These are phyloP conservation scores for Cladophialophora chaetospira DNA, from an alignment of 2,329 filamentous ascomycete species.

Conservation along the genomic window DNA sequence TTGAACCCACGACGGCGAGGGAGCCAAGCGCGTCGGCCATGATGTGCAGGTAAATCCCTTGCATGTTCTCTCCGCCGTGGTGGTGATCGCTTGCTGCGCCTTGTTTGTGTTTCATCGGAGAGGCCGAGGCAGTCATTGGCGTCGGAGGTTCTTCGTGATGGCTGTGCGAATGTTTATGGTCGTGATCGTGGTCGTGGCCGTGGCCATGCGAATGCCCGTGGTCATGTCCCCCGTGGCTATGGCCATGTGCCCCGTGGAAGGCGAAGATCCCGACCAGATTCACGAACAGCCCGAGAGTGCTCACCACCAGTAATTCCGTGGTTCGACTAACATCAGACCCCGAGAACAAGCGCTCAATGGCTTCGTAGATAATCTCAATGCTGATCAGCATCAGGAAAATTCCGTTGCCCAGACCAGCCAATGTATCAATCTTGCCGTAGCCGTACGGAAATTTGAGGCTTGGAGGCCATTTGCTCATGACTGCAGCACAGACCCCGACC, in stretches of 20 bases:
- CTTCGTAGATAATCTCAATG: constrained; percentile 93
- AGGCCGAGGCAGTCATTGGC: constrained; percentile 33
- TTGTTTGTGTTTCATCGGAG: constrained; percentile 35
- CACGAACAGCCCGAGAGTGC: constrained; percentile 79
- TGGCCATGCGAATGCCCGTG: constrained; percentile 46
- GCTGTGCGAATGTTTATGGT: constrained; percentile 33
- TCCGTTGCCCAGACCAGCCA: constrained; percentile 95
- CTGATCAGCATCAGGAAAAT: constrained; percentile 96
- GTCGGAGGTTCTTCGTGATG: constrained; percentile 25
- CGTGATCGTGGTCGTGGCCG: constrained; percentile 39
- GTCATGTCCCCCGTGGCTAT: constrained; percentile 43
- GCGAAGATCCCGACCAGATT: constrained; percentile 91
- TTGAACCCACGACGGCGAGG: constrained; percentile 90
- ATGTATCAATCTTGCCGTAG: constrained; percentile 84
- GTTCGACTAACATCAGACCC: constrained; percentile 82
- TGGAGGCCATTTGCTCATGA: constrained; percentile 95
- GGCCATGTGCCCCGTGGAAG: constrained; percentile 69
- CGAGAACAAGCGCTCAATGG: constrained; percentile 81
- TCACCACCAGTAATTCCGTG: constrained; percentile 84
- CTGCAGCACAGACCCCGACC: constrained; percentile 85
- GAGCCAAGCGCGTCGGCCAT: constrained; percentile 93
- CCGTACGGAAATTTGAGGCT: constrained; percentile 89
- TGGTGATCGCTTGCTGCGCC: constrained; percentile 40
- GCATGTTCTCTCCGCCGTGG: constrained; percentile 97
- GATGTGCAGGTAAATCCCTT: constrained; percentile 94